Evolutionary conservation across 352 stramenopile genomes (phyloP).

Genomic region (Blastocystis sp.): DNA sequence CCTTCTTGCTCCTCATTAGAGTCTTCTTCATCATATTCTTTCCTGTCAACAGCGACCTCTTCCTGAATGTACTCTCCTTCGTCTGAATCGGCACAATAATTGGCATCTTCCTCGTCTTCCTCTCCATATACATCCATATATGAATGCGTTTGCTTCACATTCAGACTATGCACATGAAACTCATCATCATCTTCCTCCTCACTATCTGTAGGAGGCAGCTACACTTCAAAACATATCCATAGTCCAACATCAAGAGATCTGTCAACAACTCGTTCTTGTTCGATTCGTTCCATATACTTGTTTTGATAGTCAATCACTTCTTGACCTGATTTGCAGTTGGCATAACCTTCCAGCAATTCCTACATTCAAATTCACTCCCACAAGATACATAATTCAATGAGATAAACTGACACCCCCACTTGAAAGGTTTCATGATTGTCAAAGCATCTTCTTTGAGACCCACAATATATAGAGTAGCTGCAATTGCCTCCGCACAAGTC

Average conservation of each 20-base stretch:
- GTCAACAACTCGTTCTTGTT: background rate
- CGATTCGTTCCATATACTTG: constrained; percentile 62
- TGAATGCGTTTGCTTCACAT: constrained; percentile 69
- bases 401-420: constrained; percentile 73
- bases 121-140: constrained; percentile 71
- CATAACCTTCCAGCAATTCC: constrained; percentile 73
- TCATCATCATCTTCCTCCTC: constrained; percentile 68
- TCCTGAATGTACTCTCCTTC: constrained; percentile 63
- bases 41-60: constrained; percentile 65
- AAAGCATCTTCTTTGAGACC: constrained; percentile 77
- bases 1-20: constrained; percentile 64
- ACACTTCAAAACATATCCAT: background rate
- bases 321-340: constrained; percentile 71
- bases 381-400: constrained; percentile 63
- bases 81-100: constrained; percentile 14
- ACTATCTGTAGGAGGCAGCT: constrained; percentile 46
- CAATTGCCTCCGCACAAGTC: constrained; percentile 89
- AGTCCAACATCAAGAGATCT: constrained; percentile 19
- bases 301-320: constrained; percentile 74
- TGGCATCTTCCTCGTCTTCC: constrained; percentile 65
- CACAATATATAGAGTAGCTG: constrained; percentile 91
- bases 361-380: background rate
- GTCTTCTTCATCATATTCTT: constrained; percentile 20
- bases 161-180: constrained; percentile 71
- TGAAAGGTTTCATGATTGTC: constrained; percentile 81